These are phyloP conservation scores for Paraconiothyrium sp. DNA, from an alignment of 2,329 filamentous ascomycete genomes.

Conservation along the genomic window DNA sequence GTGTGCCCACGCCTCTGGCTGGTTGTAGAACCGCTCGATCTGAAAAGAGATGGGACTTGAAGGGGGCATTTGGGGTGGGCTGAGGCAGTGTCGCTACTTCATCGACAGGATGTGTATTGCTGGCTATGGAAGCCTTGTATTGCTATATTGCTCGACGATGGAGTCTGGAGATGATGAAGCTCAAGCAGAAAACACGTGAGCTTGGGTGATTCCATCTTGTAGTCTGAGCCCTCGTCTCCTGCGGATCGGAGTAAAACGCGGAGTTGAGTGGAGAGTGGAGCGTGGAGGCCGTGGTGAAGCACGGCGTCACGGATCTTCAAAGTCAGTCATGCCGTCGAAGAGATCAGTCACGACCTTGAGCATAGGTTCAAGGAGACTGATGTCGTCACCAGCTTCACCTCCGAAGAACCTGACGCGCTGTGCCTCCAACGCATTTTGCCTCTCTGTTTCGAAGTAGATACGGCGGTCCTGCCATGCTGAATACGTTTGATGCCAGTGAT, in stretches of 20 bases:
- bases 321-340: constrained; percentile 56
- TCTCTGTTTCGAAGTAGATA: constrained; percentile 39
- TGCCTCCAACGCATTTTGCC: constrained; percentile 41
- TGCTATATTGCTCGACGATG: constrained; percentile 31
- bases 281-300: constrained; percentile 14
- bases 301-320: constrained; percentile 51
- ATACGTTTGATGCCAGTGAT: constrained; percentile 51
- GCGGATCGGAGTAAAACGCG: constrained; percentile 15
- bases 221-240: constrained; percentile 12
- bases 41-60: constrained; percentile 11
- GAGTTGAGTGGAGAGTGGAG: constrained; percentile 29
- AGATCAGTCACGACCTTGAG: constrained; percentile 58
- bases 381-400: constrained; percentile 54
- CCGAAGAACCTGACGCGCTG: constrained; percentile 56
- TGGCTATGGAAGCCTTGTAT: constrained; percentile 33
- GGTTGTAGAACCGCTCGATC: constrained; percentile 40
- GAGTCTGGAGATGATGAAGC: constrained; percentile 19
- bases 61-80: constrained; percentile 13
- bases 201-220: constrained; percentile 13
- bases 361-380: constrained; percentile 56
- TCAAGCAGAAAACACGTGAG: constrained; percentile 22
- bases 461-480: constrained; percentile 50
- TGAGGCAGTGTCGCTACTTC: constrained; percentile 29
- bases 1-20: constrained; percentile 49
- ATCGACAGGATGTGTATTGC: constrained; percentile 30